These are phyloP conservation scores for Brassica napus DNA, from an alignment of 345 rosid genomes.

Conservation along the genomic window DNA sequence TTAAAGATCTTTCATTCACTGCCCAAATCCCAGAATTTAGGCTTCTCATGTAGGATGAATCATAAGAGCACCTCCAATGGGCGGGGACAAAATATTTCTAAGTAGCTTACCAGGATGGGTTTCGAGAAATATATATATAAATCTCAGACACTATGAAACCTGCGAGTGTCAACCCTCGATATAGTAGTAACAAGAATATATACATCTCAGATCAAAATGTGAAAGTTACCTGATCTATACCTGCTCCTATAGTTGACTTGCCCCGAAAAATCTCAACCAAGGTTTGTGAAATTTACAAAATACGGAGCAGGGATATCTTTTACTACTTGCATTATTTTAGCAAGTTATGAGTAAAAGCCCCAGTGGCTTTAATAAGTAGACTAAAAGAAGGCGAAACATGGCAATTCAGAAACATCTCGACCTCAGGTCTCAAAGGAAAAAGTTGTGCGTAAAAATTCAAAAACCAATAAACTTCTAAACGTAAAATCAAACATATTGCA, in stretches of 20 bases:
- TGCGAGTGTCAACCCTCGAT: slow-evolving; percentile 15
- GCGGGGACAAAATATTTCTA: slow-evolving; percentile 28
- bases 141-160: slow-evolving; percentile 43
- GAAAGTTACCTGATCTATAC: slow-evolving; percentile 52
- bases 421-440: neutral
- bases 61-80: slow-evolving; percentile 24
- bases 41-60: slow-evolving; percentile 52
- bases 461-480: slow-evolving; percentile 9
- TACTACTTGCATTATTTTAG: slow-evolving; percentile 19
- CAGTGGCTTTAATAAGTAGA: neutral
- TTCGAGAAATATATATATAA: slow-evolving; percentile 15
- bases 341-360: neutral
- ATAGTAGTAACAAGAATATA: slow-evolving; percentile 13
- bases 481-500: slow-evolving; percentile 21
- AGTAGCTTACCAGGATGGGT: slow-evolving; percentile 57
- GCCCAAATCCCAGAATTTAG: neutral
- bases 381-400: slow-evolving; percentile 19
- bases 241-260: slow-evolving; percentile 45
- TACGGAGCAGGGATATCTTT: slow-evolving; percentile 9
- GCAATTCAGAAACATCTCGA: slow-evolving; percentile 6
- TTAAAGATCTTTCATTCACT: neutral
- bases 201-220: slow-evolving; percentile 37
- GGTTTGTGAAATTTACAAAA: slow-evolving; percentile 25
- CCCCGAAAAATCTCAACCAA: slow-evolving; percentile 43
- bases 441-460: neutral